Percentiles rank a stretch among this genome's conserved stretches.
Evolutionary conservation across 2,329 filamentous ascomycete genomes (phyloP).

Genomic region (Colletotrichum lini): DNA sequence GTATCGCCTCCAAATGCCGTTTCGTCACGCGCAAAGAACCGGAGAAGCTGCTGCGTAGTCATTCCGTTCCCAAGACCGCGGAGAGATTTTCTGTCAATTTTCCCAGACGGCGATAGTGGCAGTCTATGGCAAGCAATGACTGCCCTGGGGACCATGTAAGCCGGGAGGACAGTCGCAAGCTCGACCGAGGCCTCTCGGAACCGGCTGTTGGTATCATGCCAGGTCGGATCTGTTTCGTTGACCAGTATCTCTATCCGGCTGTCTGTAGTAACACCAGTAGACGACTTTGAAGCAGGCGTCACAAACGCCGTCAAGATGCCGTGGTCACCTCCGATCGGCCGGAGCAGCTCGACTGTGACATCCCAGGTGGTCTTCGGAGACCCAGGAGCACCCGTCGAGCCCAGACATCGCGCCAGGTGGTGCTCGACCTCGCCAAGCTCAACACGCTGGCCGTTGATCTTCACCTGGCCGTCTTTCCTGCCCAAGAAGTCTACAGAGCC

Average conservation of each 20-base stretch:
- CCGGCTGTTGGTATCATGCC: not conserved
- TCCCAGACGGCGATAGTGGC: conserved; percentile 26
- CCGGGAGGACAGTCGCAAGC: conserved; percentile 5
- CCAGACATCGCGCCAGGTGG: conserved; percentile 27
- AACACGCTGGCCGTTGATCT: conserved; percentile 42
- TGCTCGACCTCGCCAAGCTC: conserved; percentile 45
- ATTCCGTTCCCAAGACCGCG: conserved; percentile 12
- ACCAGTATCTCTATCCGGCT: not conserved
- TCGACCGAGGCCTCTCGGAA: not conserved
- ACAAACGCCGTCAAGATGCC: conserved; percentile 11
- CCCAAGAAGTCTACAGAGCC: conserved; percentile 39
- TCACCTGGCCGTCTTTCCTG: conserved; percentile 43
- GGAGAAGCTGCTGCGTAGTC: not conserved
- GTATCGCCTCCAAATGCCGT: too few relatives aligned
- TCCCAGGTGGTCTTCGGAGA: conserved; percentile 1
- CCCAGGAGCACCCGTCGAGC: not conserved
- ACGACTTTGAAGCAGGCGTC: not conserved
- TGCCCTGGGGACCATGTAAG: conserved; percentile 38
- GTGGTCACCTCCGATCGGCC: not conserved
- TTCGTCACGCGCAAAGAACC: not conserved
- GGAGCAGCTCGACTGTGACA: conserved; percentile 26
- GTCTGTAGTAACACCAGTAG: rapidly evolving
- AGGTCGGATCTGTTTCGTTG: not conserved
- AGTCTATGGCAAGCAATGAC: conserved; percentile 14
- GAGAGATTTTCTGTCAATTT: conserved; percentile 28